Conservation (phyloP, 768 basidiomycete species). For the Inosperma sp. region DNA sequence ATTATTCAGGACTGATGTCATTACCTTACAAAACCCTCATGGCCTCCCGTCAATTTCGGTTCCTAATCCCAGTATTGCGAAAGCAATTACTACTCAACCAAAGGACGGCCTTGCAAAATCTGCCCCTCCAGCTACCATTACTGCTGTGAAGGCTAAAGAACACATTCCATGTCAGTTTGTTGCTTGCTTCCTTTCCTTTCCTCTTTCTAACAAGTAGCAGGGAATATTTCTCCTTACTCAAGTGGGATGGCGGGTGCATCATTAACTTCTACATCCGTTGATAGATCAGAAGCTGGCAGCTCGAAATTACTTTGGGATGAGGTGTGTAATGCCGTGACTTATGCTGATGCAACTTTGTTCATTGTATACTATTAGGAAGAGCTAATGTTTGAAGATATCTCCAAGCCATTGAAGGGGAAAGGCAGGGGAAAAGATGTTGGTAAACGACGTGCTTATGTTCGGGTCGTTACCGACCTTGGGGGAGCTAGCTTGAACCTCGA, state of each 20-base stretch:
- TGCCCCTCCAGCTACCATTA: constrained; percentile 29
- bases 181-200: background rate
- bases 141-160: constrained; percentile 47
- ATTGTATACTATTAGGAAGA: constrained; percentile 58
- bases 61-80: constrained; percentile 20
- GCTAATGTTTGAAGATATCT: constrained; percentile 94
- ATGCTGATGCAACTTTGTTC: background rate
- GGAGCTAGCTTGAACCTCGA: constrained; percentile 78
- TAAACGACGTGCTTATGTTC: constrained; percentile 88
- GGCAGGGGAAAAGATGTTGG: constrained; percentile 92
- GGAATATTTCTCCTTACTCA: constrained; percentile 90
- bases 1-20: constrained; percentile 68
- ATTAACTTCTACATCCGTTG: constrained; percentile 87
- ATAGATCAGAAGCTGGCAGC: constrained; percentile 55
- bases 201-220: constrained; percentile 32
- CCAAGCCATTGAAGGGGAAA: constrained; percentile 74
- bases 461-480: constrained; percentile 93
- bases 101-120: constrained; percentile 31
- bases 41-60: constrained; percentile 60
- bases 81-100: constrained; percentile 29
- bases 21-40: constrained; percentile 92
- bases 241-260: constrained; percentile 89
- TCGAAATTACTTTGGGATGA: constrained; percentile 95
- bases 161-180: constrained; percentile 60
- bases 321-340: constrained; percentile 32